Evolutionary conservation across 2,329 filamentous ascomycete species (phyloP).

Genomic region (Sphaerulina populicola): DNA sequence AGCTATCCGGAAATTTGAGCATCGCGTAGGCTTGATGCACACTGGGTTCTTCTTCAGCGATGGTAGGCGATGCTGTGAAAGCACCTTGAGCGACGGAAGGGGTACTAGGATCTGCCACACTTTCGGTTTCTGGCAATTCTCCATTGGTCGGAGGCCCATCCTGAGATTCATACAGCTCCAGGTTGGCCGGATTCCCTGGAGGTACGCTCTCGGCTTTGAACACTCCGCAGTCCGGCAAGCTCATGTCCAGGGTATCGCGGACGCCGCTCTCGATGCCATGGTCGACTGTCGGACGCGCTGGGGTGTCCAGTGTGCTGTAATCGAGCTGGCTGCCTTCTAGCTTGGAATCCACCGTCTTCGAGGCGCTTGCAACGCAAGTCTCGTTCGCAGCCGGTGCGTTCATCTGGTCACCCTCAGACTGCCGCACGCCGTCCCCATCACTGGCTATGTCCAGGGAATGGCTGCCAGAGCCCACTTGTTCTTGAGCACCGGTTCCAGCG

Average conservation of each 20-base stretch:
- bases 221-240: constrained; percentile 1
- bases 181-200: not conserved
- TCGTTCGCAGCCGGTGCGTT: not conserved
- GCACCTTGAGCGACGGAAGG: not conserved
- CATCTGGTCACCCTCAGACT: not conserved
- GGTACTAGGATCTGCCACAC: constrained; percentile 5
- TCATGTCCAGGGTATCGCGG: constrained; percentile 11
- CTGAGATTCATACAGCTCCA: not conserved
- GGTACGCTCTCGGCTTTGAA: not conserved
- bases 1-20: constrained; percentile 64
- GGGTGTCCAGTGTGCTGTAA: constrained; percentile 11
- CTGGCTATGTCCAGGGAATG: not conserved
- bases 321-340: not conserved
- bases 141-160: not conserved
- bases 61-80: constrained; percentile 8
- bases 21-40: constrained; percentile 48
- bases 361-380: not conserved
- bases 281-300: constrained; percentile 12
- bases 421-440: not conserved
- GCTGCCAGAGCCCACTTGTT: not conserved
- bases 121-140: not conserved
- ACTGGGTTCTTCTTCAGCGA: constrained; percentile 11
- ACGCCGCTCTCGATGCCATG: constrained; percentile 19
- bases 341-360: not conserved
- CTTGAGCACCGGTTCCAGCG: not conserved